A percentile compares a stretch with the other conserved stretches of the same genome.
These are phyloP conservation scores for Ceratocystiopsis sp. DNA, from an alignment of 2,329 filamentous ascomycete genomes.

Conservation along the genomic window DNA sequence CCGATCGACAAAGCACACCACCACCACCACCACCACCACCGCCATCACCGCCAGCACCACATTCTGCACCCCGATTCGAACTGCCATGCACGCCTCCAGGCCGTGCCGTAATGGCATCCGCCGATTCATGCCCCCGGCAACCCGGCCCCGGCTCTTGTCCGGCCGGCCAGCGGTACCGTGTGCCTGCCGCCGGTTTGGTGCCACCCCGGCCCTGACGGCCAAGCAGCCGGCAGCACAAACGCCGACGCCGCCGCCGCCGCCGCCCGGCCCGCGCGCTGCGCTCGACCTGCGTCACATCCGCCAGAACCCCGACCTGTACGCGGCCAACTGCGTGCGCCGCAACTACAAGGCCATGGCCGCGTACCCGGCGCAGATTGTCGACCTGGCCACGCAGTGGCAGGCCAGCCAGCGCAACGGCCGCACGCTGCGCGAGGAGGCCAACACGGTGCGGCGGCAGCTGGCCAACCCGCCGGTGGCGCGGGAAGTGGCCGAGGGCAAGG, in stretches of 20 bases:
- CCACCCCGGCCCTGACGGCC: neutral
- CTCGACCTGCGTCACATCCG: constrained; percentile 85
- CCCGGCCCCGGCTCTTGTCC: too few species aligned
- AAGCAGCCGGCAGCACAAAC: neutral
- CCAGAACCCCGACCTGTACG: constrained; percentile 62
- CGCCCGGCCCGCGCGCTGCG: constrained; percentile 56
- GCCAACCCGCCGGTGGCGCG: constrained; percentile 32
- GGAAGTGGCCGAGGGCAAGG: constrained; percentile 20
- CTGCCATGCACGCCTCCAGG: too few species aligned
- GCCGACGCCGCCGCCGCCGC: constrained; percentile 14
- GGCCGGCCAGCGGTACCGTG: too few species aligned
- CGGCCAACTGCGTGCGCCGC: constrained; percentile 66
- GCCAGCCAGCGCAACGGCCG: constrained; percentile 43
- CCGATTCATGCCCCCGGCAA: too few species aligned
- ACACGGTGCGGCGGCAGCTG: constrained; percentile 41
- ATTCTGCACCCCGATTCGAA: too few species aligned
- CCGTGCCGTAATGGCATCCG: too few species aligned
- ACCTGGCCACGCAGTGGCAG: constrained; percentile 40
- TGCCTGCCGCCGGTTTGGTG: neutral
- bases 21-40: too few species aligned
- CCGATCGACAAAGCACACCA: too few species aligned
- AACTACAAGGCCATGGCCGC: constrained; percentile 51
- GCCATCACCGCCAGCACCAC: too few species aligned
- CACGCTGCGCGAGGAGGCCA: constrained; percentile 46
- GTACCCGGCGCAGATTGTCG: constrained; percentile 38